These are phyloP conservation scores for Aspergillus carbonarius DNA, from an alignment of 2,329 filamentous ascomycete genomes.

Conservation along the genomic window DNA sequence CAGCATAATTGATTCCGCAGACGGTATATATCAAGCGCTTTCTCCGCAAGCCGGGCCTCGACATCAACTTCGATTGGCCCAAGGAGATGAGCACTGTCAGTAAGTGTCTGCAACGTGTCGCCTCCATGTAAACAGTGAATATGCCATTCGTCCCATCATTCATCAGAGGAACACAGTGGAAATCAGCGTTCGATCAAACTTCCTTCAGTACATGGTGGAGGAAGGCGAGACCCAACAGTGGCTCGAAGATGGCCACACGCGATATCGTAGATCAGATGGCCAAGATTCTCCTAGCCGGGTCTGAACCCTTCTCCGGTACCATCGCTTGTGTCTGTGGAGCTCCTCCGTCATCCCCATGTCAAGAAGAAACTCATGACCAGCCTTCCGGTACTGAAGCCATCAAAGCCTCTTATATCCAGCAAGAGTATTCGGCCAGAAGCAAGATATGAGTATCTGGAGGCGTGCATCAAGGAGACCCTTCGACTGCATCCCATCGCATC, in stretches of 20 bases:
- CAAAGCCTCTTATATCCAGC: background rate
- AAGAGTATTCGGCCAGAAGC: background rate
- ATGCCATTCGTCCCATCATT: background rate
- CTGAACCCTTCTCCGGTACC: constrained; percentile 2
- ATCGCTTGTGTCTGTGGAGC: constrained; percentile 3
- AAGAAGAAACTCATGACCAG: background rate
- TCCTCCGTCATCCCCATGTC: background rate
- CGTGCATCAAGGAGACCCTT: constrained; percentile 5
- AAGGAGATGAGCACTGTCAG: constrained; percentile 1
- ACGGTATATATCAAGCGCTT: constrained; percentile 4
- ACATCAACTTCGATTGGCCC: constrained; percentile 6
- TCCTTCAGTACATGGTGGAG: constrained; percentile 1
- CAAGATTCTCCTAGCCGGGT: constrained; percentile 1
- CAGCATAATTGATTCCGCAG: background rate
- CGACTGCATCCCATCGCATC: constrained; percentile 6
- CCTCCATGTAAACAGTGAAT: background rate
- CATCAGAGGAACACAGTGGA: background rate
- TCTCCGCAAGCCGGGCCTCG: background rate
- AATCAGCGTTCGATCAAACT: background rate
- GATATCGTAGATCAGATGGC: constrained; percentile 3
- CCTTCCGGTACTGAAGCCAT: background rate
- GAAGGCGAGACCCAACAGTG: background rate
- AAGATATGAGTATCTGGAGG: constrained; percentile 2
- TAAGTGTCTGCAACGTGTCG: background rate
- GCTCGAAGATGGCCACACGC: background rate